phyloP scores from a whole-genome alignment of 768 basidiomycete species.

The button mushroom (Agaricus bisporus) region DNA sequence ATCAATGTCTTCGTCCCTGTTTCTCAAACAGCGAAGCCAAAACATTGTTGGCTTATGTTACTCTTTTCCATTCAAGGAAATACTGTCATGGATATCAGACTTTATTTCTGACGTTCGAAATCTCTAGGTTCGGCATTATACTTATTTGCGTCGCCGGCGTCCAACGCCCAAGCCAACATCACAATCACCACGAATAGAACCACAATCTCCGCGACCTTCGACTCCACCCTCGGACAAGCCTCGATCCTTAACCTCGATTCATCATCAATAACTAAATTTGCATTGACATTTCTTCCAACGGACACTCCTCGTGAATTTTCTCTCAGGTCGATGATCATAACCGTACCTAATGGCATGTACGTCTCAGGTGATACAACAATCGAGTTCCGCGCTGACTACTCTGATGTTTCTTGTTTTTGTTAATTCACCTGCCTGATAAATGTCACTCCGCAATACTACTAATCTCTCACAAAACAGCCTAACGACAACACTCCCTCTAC shows the following conservation, averaged over 20 bases:
- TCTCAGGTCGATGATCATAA: conserved; percentile 4
- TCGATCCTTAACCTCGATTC: conserved; percentile 33
- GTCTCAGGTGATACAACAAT: neutral
- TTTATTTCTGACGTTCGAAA: neutral
- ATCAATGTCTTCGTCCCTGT: neutral
- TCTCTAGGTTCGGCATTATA: conserved; percentile 2
- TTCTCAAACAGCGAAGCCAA: neutral
- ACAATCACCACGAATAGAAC: conserved; percentile 36
- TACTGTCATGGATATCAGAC: neutral
- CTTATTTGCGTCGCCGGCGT: conserved; percentile 22
- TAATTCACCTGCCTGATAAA: neutral
- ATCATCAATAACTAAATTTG: conserved; percentile 33
- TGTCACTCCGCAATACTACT: too few relatives aligned
- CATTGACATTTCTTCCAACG: conserved; percentile 23
- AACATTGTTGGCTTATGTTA: too few relatives aligned
- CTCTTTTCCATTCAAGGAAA: too few relatives aligned
- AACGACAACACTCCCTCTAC: conserved; percentile 1
- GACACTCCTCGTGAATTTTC: conserved; percentile 7
- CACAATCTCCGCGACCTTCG: conserved; percentile 27
- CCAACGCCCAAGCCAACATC: conserved; percentile 49
- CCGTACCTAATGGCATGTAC: conserved; percentile 3
- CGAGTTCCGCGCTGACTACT: neutral
- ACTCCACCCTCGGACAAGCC: conserved; percentile 34
- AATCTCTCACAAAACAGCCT: neutral
- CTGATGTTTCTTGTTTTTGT: too few relatives aligned